A percentile compares a stretch with the other conserved stretches of the same genome.
These are phyloP conservation scores for Colletotrichum plurivorum DNA, from an alignment of 2,329 filamentous ascomycete genomes.

Conservation along the genomic window DNA sequence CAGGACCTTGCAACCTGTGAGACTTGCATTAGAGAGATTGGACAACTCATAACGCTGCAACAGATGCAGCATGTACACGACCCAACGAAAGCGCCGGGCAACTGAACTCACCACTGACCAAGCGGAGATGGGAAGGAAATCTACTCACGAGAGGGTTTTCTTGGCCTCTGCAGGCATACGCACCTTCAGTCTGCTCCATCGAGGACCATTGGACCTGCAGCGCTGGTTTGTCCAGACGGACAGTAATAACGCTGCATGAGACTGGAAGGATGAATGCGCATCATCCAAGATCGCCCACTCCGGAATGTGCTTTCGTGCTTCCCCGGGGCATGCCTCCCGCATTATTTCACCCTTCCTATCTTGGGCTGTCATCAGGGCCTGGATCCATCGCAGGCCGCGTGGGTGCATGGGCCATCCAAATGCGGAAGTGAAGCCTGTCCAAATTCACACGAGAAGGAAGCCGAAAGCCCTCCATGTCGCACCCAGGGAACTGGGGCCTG, in stretches of 20 bases:
- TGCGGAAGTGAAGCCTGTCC: conserved; percentile 29
- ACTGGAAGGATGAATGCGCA: conserved; percentile 50
- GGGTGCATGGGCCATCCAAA: conserved; percentile 28
- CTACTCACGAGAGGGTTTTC: conserved; percentile 27
- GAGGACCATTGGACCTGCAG: conserved; percentile 36
- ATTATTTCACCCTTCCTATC: conserved; percentile 49
- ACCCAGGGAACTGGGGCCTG: conserved; percentile 37
- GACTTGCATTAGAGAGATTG: conserved; percentile 41
- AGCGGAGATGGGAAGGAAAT: conserved; percentile 33
- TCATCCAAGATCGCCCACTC: conserved; percentile 54
- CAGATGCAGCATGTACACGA: conserved; percentile 35
- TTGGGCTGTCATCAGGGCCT: conserved; percentile 51
- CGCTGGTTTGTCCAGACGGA: conserved; percentile 46
- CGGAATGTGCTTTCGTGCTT: conserved; percentile 55
- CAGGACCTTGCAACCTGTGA: conserved; percentile 38
- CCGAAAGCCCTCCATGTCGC: conserved; percentile 17
- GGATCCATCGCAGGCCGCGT: conserved; percentile 48
- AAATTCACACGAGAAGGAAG: conserved; percentile 26
- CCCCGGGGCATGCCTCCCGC: conserved; percentile 57
- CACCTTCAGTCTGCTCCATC: conserved; percentile 16
- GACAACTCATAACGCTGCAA: conserved; percentile 40
- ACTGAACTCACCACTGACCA: conserved; percentile 25
- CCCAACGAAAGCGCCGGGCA: conserved; percentile 20
- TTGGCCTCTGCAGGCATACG: conserved; percentile 28
- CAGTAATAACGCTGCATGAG: conserved; percentile 50